Evolutionary conservation across 768 basidiomycete species (phyloP), one percentile per base, ranked within the genome.

Genomic region (Suillus lakei): DNA sequence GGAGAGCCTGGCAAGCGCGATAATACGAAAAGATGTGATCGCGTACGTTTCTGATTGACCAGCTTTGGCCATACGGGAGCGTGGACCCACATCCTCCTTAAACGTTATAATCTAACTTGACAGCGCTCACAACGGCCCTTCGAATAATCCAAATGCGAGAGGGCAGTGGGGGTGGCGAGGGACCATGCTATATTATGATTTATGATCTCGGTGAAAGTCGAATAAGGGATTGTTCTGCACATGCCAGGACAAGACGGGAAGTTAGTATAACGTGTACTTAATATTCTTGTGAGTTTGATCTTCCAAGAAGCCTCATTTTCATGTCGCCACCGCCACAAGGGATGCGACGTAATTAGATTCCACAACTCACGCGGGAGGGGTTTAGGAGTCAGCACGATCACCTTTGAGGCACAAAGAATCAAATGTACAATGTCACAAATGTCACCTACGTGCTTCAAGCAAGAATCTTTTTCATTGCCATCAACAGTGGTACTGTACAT

Each of bases 91-190:
- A 30, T 30, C 51, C 28, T 21, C 30, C 16, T 7, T 15, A 30
- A 51, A 51, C 48, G 16, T 51, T 51, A 26, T 51, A 28, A 51
- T 26, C 28, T 18, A 2, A 28, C 2, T 18, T 15, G 26, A 28
- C 30, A 21, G 51, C 18, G 53, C 10, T 32, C 53, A 55, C 21
- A n/a, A 7, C 30, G 21, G 21, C n/a, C 34, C 61, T 71, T 16
- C 26, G 7, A 54, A 55, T 67, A 48, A 67, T 61, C 54, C 70
- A 16, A 73, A 73, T 50, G 32, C n/a, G 18, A 18, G 18, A 4
- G 18, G 38, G 13, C 69, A 67, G 12, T 88, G 87, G 87, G 70
- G 81, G 58, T 89, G 86, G 86, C 75, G 81, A 67, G 85, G 85
- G 28, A 85, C 85, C 15, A 82, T 82, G 81, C 78, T 88, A 38